phyloP scores from a whole-genome alignment of 192 early-diverging fungal genomes.

The Backusella westeae region DNA sequence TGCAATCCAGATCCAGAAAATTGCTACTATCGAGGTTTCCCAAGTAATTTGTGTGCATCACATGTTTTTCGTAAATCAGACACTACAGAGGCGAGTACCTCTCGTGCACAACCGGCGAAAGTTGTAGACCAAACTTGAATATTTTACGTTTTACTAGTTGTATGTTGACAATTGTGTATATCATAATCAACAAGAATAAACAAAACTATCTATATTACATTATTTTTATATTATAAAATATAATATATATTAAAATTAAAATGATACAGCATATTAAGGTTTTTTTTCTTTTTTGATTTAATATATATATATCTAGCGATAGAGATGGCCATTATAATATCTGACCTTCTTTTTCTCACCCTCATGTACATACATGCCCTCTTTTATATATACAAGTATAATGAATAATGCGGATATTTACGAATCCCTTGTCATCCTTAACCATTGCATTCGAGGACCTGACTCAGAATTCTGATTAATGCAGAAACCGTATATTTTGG shows the following conservation, averaged over 20 bases:
- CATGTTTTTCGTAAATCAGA: not conserved
- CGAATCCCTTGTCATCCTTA: constrained; percentile 52
- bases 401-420: not conserved
- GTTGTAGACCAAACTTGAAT: not conserved
- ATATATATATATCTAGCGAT: not conserved
- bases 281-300: not conserved
- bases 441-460: constrained; percentile 92
- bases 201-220: no score
- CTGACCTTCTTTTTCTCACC: not conserved
- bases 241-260: not conserved
- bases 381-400: not conserved
- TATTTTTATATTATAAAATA: not conserved
- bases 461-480: constrained; percentile 69
- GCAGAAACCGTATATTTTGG: constrained; percentile 92
- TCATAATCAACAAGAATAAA: no score
- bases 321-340: not conserved
- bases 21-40: constrained; percentile 5
- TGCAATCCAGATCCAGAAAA: constrained; percentile 34
- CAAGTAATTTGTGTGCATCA: constrained; percentile 11
- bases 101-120: not conserved
- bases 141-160: not conserved
- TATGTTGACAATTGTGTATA: not conserved
- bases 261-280: not conserved
- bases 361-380: not conserved
- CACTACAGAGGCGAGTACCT: not conserved